Evolutionary conservation across 2,329 filamentous ascomycete genomes (phyloP), one percentile per base, ranked within the genome.

Genomic region (Ophiocordyceps sinensis): DNA sequence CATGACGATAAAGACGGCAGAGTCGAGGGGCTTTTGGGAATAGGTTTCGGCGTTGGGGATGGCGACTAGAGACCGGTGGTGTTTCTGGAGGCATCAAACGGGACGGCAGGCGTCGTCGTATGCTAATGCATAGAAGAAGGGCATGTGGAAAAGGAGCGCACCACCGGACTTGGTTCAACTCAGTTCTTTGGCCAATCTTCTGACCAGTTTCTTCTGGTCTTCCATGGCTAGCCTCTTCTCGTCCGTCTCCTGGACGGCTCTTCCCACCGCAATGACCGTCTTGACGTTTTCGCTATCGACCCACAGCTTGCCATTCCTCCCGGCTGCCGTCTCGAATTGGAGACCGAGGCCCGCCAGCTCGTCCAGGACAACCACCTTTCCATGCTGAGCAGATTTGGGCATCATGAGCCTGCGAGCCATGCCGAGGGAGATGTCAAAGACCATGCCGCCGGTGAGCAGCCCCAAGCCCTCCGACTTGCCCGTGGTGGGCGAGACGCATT

Each of bases 271-370:
- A 46, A 94, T 66, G 8, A 87, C 80, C 28, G 77, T 79, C 62
- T 74, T 82, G 31, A 81, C 65, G 46, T 70, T 82, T 26, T 82
- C 83, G 49, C 82, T 87, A 54, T 89, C 80, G 13, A 96, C 83
- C 87, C 91, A 96, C 19, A 96, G 75, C 58, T 77, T 81, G 34
- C 91, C 91, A 60, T 98, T 98, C 54, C 86, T 77, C 15, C 91
- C 91, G 9, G 94, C 84, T 0, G 89, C 89, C 44, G 93, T 84
- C 67, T 98, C 91, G 58, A 96, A 98, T 17, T 83, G 79, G 13
- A 94, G 62, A 41, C 85, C 89, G 43, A 79, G 79, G 3, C 56
- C 60, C 3, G 81, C 88, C 13, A 96, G 64, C 54, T 86, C 83
- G 47, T 94, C 85, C 43, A 96, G 61, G 23, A 95, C 71, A 4